Evolutionary conservation across 1,284 basidiomycete species (phyloP), one percentile per base, ranked within the genome.

Genomic region (Trametes sp.): DNA sequence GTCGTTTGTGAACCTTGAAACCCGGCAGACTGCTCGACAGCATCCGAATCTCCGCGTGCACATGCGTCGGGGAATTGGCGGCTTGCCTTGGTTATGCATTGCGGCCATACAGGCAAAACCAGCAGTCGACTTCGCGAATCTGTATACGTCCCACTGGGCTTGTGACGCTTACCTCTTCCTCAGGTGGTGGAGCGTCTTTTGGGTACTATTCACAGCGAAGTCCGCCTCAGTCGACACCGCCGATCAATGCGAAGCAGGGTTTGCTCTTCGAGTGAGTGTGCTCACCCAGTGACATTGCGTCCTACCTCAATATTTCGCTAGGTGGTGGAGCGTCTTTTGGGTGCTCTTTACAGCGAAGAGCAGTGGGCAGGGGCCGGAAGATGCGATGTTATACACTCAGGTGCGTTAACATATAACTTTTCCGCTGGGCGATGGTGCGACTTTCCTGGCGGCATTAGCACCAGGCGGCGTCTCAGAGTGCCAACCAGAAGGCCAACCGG

Each of bases 241-340:
- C 91, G 53, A 93, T 93, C 74, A 87, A 93, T 71, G 92, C 92
- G 14, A 85, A 85, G 61, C 92, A 93, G 75, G 92, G 91, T 54
- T 81, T 93, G 62, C 79, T 93, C 41, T 93, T 92, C 77, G 92
- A 93, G 90, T 92, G 70, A 63, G 90, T 85, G 10, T 31, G 16
- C 16, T 42, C 13, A n/a, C n/a, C n/a, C n/a, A n/a, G n/a, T n/a
- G n/a, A n/a, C n/a, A n/a, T n/a, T n/a, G n/a, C n/a, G n/a, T n/a
- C n/a, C n/a, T n/a, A n/a, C n/a, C n/a, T n/a, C n/a, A n/a, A n/a
- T n/a, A n/a, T n/a, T 28, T 19, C 6, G 1, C 33, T 69, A 93
- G 91, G 74, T 93, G 91, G 92, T 93, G 91, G 92, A 89, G 86
- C 69, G 92, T 94, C 24, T 93, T 93, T 70, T 93, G 92, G 91